A percentile compares a stretch with the other conserved stretches of the same genome.
These are phyloP conservation scores for Zarea fungicola DNA, from an alignment of 2,329 filamentous ascomycete genomes.

Conservation along the genomic window DNA sequence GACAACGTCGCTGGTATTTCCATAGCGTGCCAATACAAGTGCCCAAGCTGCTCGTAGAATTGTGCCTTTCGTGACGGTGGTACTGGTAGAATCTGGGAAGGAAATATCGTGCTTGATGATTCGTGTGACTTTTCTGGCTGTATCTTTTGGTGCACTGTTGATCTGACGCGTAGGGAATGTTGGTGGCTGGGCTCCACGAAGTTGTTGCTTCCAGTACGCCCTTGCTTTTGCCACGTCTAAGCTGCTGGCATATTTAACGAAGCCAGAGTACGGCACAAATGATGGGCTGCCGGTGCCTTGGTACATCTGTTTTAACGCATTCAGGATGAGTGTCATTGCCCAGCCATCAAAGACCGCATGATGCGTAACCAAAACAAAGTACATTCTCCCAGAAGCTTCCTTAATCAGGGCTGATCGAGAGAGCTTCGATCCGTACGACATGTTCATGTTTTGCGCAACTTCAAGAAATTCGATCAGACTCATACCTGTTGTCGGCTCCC, in stretches of 20 bases:
- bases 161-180: slow-evolving; percentile 3
- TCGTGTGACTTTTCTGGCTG: neutral
- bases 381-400: neutral
- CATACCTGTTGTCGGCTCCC: neutral
- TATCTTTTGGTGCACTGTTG: no score
- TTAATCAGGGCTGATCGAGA: neutral
- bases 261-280: slow-evolving; percentile 4
- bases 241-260: slow-evolving; percentile 13
- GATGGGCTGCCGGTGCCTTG: neutral
- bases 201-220: slow-evolving; percentile 13
- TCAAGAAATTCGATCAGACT: neutral
- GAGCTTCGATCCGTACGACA: slow-evolving; percentile 1
- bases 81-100: neutral
- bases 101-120: neutral
- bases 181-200: slow-evolving; percentile 1
- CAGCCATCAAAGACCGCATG: slow-evolving; percentile 9
- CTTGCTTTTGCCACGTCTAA: neutral
- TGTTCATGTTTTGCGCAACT: neutral
- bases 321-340: slow-evolving; percentile 1
- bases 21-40: neutral
- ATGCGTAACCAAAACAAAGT: slow-evolving; percentile 7
- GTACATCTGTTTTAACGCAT: slow-evolving; percentile 6
- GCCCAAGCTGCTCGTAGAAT: slow-evolving; percentile 1
- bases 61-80: neutral
- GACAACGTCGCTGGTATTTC: neutral